phyloP scores from a whole-genome alignment of 345 rosid species.

The Arabis hirsuta region DNA sequence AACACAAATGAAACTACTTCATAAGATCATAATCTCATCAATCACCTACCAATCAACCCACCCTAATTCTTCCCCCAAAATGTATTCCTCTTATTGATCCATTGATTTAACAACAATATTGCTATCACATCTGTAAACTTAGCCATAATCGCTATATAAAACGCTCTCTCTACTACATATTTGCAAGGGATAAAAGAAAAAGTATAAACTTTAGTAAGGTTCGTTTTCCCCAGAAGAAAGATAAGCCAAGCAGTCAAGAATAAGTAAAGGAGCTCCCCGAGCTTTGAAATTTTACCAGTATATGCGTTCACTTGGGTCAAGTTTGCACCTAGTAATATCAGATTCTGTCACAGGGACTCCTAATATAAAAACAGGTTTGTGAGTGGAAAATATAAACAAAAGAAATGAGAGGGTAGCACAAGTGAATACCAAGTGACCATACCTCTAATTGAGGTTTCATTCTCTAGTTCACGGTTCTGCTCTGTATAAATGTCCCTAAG shows the following conservation, averaged over 20 bases:
- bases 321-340: constrained; percentile 25
- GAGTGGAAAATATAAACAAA: constrained; percentile 1
- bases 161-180: constrained; percentile 12
- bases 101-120: neutral
- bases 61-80: neutral
- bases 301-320: constrained; percentile 39
- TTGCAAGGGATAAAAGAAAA: constrained; percentile 13
- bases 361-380: constrained; percentile 18
- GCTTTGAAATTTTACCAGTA: constrained; percentile 29
- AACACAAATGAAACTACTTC: constrained; percentile 4
- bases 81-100: too few species aligned
- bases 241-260: constrained; percentile 6
- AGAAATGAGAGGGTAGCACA: neutral
- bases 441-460: constrained; percentile 41
- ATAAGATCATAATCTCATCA: constrained; percentile 23
- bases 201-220: neutral
- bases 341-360: constrained; percentile 35
- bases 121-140: constrained; percentile 12
- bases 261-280: neutral
- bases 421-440: constrained; percentile 2
- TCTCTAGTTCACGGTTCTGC: constrained; percentile 43
- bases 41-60: constrained; percentile 15
- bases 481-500: constrained; percentile 36
- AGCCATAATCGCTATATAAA: neutral
- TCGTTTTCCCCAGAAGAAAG: neutral